A percentile compares a stretch with the other conserved stretches of the same genome.
Evolutionary conservation across 495 filamentous ascomycete genomes (phyloP).

Genomic region (Articulospora tetracladia): DNA sequence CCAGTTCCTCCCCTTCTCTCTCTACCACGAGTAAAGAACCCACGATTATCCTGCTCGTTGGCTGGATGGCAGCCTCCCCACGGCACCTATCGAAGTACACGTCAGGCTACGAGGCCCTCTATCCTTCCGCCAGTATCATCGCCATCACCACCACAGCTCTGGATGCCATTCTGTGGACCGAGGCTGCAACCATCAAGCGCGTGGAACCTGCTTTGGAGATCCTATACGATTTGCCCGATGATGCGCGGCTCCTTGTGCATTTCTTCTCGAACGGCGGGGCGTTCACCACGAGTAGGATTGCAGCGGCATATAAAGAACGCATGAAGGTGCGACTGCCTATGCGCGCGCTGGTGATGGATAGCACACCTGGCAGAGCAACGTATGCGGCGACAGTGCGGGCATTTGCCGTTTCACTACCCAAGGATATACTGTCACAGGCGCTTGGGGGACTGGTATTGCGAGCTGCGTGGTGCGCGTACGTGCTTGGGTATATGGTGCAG

Average conservation of each 20-base stretch:
- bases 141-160: conserved; percentile 17
- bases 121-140: conserved; percentile 35
- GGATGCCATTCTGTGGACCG: conserved; percentile 4
- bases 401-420: conserved; percentile 20
- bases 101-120: conserved; percentile 34
- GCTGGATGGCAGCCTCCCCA: conserved; percentile 39
- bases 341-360: conserved; percentile 32
- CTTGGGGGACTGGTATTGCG: conserved; percentile 25
- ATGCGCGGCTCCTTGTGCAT: conserved; percentile 34
- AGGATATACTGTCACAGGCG: conserved; percentile 14
- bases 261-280: conserved; percentile 42
- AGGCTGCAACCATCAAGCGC: conserved; percentile 9
- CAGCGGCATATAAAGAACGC: conserved; percentile 19
- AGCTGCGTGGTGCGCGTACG: conserved; percentile 20
- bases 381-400: conserved; percentile 36
- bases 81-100: conserved; percentile 42
- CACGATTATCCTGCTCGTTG: conserved; percentile 37
- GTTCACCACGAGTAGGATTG: conserved; percentile 29
- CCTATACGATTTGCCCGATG: conserved; percentile 12
- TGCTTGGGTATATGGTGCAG: conserved; percentile 22
- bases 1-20: conserved; percentile 12
- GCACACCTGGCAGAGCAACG: conserved; percentile 28
- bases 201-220: conserved; percentile 16
- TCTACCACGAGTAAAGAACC: conserved; percentile 13
- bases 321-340: conserved; percentile 22